A percentile compares a stretch with the other conserved stretches of the same genome.
Evolutionary conservation across 257 asterid species (phyloP).

Genomic region (Paulownia fortunei): DNA sequence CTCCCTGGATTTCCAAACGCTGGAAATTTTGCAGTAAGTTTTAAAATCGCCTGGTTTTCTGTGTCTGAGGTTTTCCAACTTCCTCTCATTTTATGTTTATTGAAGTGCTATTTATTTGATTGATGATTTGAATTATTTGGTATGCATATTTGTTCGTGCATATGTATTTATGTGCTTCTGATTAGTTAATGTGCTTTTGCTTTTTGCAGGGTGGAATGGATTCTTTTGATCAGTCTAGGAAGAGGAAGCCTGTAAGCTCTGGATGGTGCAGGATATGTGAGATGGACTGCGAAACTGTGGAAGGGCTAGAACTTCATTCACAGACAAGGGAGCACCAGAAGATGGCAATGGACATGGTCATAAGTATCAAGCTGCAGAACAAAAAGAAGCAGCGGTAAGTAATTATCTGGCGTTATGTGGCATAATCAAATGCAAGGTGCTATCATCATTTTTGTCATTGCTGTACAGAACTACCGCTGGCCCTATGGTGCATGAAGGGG

Average conservation of each 20-base stretch:
- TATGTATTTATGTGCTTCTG: not conserved
- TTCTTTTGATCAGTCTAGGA: slow-evolving; percentile 66
- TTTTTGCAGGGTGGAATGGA: slow-evolving; percentile 63
- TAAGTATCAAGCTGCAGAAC: slow-evolving; percentile 71
- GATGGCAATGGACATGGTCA: slow-evolving; percentile 83
- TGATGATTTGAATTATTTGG: not conserved
- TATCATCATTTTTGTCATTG: slow-evolving; percentile 28
- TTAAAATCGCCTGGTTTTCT: slow-evolving; percentile 1
- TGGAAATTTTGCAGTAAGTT: slow-evolving; percentile 58
- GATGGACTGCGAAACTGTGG: slow-evolving; percentile 84
- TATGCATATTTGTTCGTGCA: not conserved
- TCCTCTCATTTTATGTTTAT: not conserved
- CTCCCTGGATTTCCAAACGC: slow-evolving; percentile 56
- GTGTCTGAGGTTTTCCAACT: not conserved
- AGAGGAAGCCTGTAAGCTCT: slow-evolving; percentile 61
- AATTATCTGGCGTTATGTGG: slow-evolving; percentile 18
- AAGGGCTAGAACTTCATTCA: slow-evolving; percentile 82
- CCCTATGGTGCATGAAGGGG: slow-evolving; percentile 62
- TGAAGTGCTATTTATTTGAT: not conserved
- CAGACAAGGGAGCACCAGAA: slow-evolving; percentile 91
- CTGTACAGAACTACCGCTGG: slow-evolving; percentile 61
- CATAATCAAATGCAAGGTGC: slow-evolving; percentile 14
- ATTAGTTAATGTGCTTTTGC: not conserved
- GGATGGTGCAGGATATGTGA: slow-evolving; percentile 95
- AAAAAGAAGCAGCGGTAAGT: slow-evolving; percentile 64